Evolutionary conservation across 2,329 filamentous ascomycete species (phyloP).

Genomic region (Sclerotinia trifoliorum): DNA sequence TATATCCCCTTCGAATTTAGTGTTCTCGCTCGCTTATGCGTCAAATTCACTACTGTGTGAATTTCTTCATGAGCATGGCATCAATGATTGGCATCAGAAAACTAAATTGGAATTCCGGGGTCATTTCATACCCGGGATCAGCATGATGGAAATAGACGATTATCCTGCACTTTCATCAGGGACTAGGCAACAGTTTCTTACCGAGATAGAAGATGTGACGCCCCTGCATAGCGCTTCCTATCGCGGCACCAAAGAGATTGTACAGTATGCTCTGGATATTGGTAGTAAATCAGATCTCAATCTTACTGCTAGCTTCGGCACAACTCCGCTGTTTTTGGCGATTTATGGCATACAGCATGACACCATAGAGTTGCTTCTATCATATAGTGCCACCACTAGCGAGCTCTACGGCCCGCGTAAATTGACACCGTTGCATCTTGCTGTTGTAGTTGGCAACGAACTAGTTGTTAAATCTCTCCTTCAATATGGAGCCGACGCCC

Average conservation of each 20-base stretch:
- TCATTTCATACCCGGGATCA: too few relatives aligned
- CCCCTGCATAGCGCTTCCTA: too few relatives aligned
- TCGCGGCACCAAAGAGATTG: background rate
- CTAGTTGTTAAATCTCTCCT: background rate
- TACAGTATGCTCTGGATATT: slow-evolving; percentile 1
- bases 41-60: too few relatives aligned
- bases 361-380: background rate
- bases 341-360: background rate
- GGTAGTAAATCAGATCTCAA: background rate
- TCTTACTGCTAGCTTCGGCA: background rate
- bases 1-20: too few relatives aligned
- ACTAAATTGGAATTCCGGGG: too few relatives aligned
- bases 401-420: background rate
- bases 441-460: background rate
- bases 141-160: too few relatives aligned
- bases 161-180: too few relatives aligned
- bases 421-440: slow-evolving; percentile 8
- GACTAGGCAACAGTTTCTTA: too few relatives aligned
- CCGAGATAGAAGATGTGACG: too few relatives aligned
- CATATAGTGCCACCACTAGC: background rate
- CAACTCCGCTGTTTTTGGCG: slow-evolving; percentile 7
- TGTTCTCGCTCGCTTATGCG: too few relatives aligned
- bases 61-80: too few relatives aligned
- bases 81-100: too few relatives aligned
- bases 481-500: background rate